Percentiles rank a stretch among this genome's conserved stretches.
phyloP scores from a whole-genome alignment of 768 basidiomycete genomes.

The Tylopilus felleus region DNA sequence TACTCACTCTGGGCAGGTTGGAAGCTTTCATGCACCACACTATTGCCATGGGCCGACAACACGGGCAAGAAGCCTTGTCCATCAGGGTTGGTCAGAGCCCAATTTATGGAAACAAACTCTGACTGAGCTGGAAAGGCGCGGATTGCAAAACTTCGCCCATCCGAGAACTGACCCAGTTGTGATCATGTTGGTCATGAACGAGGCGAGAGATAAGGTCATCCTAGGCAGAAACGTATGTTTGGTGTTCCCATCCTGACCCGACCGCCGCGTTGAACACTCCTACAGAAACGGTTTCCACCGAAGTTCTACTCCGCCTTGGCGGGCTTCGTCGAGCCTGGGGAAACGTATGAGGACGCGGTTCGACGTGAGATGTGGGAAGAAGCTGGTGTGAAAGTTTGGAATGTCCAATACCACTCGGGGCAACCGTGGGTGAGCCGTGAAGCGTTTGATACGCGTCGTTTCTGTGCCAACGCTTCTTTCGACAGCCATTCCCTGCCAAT shows the following conservation, averaged over 20 bases:
- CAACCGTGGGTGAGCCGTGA: slow-evolving; percentile 75
- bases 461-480: not conserved
- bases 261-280: not conserved
- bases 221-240: slow-evolving; percentile 77
- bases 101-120: slow-evolving; percentile 3
- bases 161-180: slow-evolving; percentile 86
- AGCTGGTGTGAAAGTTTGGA: slow-evolving; percentile 83
- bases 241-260: not conserved
- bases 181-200: slow-evolving; percentile 84
- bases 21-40: slow-evolving; percentile 80
- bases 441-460: not conserved
- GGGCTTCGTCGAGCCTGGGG: slow-evolving; percentile 93
- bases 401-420: slow-evolving; percentile 79
- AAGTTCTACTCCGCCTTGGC: slow-evolving; percentile 87
- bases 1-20: slow-evolving; percentile 95
- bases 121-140: slow-evolving; percentile 48
- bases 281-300: slow-evolving; percentile 59
- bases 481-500: slow-evolving; percentile 84
- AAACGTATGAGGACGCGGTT: slow-evolving; percentile 93
- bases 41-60: slow-evolving; percentile 74
- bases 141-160: slow-evolving; percentile 83
- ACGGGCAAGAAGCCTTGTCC: slow-evolving; percentile 62
- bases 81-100: slow-evolving; percentile 53
- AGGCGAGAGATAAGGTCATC: slow-evolving; percentile 77
- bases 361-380: slow-evolving; percentile 94